Evolutionary conservation across 352 stramenopile species (phyloP), one percentile per base, ranked within the genome.

Genomic region (Halophytophthora polymorphica): DNA sequence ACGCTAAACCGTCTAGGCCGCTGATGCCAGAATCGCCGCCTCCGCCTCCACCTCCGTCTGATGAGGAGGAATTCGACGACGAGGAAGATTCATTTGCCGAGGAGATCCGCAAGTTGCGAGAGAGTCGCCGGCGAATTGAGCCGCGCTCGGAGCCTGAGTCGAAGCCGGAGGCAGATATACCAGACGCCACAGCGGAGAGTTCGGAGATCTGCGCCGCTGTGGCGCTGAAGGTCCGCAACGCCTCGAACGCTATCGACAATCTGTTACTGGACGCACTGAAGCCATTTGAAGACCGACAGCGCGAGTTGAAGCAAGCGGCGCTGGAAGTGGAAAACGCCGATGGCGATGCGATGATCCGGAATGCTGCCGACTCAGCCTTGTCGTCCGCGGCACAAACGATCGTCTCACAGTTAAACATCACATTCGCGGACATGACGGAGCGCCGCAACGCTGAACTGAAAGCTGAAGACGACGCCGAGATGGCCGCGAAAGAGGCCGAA

Each of bases 21-120:
- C 4, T 12, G 10, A 50, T 47, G 28, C 42, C 29, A 5, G 46
- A 65, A 7, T 61, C 50, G 6, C 60, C 60, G 33, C 56, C 49
- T 19, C 60, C 49, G 8, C 56, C 40, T 18, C 54, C 53, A 52
- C 53, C 53, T 31, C 56, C 44, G 38, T 39, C 43, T n/a, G 37
- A 58, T 6, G 42, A 58, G 7, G 44, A 50, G 10, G 50, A 61
- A 6, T 50, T 36, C 10, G 44, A 62, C 10, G 61, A 68, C 10
- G 39, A 71, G 13, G 69, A 77, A n/a, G 70, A 83, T n/a, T 77
- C 64, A 2, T 82, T 86, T 45, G 50, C 57, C 2, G 54, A 77
- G 33, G 72, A 84, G 44, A 57, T 86, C 19, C 53, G 45, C 10
- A 47, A 53, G 6, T 22, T 86, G 35, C 53, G 66, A 37, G 45